Conservation (phyloP, 495 filamentous ascomycete genomes). For the Hyaloscypha finlandica region DNA sequence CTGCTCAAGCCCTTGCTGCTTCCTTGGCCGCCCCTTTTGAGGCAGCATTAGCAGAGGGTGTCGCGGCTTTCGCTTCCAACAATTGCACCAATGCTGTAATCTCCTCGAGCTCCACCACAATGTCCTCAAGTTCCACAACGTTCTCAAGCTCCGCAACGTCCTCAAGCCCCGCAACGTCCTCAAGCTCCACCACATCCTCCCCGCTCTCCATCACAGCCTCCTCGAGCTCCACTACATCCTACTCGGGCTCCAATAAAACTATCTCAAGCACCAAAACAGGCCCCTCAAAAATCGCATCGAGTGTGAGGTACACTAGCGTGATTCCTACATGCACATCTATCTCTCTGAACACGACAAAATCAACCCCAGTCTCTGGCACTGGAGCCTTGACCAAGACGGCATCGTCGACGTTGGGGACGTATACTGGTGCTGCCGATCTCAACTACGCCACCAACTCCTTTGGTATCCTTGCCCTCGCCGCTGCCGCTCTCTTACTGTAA, state of each 20-base stretch:
- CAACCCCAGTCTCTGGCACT: conserved; percentile 23
- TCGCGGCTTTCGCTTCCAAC: conserved; percentile 36
- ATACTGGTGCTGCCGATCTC: conserved; percentile 39
- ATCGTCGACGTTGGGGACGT: conserved; percentile 24
- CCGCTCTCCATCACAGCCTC: neutral
- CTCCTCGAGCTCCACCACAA: conserved; percentile 18
- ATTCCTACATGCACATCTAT: conserved; percentile 20
- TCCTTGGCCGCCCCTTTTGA: conserved; percentile 14
- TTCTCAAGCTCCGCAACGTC: neutral
- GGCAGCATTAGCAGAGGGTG: conserved; percentile 20
- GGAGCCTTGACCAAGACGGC: conserved; percentile 27
- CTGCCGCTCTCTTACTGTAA: conserved; percentile 24
- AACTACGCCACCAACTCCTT: conserved; percentile 31
- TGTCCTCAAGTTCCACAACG: conserved; percentile 16
- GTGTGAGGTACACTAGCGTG: conserved; percentile 2
- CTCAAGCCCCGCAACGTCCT: neutral
- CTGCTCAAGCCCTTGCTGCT: conserved; percentile 40
- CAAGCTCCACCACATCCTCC: conserved; percentile 2
- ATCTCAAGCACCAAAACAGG: neutral
- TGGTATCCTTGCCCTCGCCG: conserved; percentile 35
- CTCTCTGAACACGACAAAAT: conserved; percentile 21
- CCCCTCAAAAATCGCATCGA: conserved; percentile 7
- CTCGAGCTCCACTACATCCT: conserved; percentile 1
- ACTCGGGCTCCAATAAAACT: neutral
- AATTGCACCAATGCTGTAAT: conserved; percentile 36